Base-by-base conservation (phyloP, 2,329 filamentous ascomycete genomes). In the Pseudopithomyces maydicus region DNA sequence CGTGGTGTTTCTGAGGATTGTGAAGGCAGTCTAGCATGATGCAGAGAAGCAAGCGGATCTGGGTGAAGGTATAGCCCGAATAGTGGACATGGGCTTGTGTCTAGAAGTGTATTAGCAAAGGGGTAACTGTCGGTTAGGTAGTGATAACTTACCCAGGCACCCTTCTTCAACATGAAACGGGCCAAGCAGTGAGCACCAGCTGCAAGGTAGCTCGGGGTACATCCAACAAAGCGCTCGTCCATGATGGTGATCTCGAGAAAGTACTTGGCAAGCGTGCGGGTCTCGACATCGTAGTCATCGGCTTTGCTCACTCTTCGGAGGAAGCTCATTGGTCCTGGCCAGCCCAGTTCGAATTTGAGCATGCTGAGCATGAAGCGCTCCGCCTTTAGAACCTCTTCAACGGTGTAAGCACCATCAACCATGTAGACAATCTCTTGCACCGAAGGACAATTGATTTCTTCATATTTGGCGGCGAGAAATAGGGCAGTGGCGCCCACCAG, bases 311-410 rank as follows among this genome's bases (percentile, higher is more conserved):
- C 95, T 55, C 94, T 88, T 58, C 95, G 87, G 59, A 99, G 83
- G 79, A 99, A 99, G 80, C 92, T 97, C 94, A 99, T 97, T 1
- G 95, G 95, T 42, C 95, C 95, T n/a, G 95, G 95, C 90, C 92
- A 98, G 51, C 95, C 95, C 52, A 99, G 86, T 78, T 97, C 92
- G 73, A 97, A 99, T 68, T 92, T 86, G 52, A 99, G 86, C 89
- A 97, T 96, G 77, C 87, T 96, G 50, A 99, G 85, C 93, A 99
- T 99, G 81, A 97, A 98, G 12, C 93, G 89, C 79, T 99, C 95
- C 0, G 95, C 95, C 80, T 98, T 97, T 64, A 98, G 85, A 55
- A 99, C 94, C 79, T 98, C 95, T 55, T 97, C 93, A 15, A 86
- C 84, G 2, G 85, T 90, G 78, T 97, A 99, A 54, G 92, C 92